phyloP scores from a whole-genome alignment of 2,329 filamentous ascomycete genomes.

The Penicillium sp. region DNA sequence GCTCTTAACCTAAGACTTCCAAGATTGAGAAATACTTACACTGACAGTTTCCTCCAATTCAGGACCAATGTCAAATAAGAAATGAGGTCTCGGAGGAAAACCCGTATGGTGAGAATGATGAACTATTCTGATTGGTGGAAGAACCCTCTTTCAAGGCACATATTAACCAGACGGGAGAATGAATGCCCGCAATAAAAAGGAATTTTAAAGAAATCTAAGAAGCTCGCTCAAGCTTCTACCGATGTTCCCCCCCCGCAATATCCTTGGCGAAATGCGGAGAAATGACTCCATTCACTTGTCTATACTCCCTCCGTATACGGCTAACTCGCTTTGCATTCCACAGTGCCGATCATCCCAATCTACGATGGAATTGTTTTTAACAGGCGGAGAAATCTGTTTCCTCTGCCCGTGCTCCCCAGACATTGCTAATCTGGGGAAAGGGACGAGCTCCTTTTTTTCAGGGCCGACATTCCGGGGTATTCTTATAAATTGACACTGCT shows the following conservation, averaged over 20 bases:
- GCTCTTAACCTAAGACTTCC: too few species aligned
- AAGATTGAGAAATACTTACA: too few species aligned
- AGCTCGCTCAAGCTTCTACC: not conserved
- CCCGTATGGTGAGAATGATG: not conserved
- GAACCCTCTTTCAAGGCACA: slow-evolving; percentile 7
- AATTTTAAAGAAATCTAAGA: too few species aligned
- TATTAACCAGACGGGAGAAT: slow-evolving; percentile 17
- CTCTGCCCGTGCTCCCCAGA: slow-evolving; percentile 1
- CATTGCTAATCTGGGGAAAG: not conserved
- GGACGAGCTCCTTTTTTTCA: not conserved
- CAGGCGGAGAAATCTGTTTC: slow-evolving; percentile 26
- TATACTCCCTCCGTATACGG: not conserved
- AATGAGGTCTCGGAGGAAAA: not conserved
- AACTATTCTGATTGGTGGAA: slow-evolving; percentile 22
- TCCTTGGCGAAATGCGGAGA: slow-evolving; percentile 22
- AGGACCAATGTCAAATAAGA: too few species aligned
- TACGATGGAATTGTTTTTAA: slow-evolving; percentile 11
- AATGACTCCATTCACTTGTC: not conserved
- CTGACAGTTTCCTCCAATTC: too few species aligned
- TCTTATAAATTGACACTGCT: slow-evolving; percentile 3
- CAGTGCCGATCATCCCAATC: slow-evolving; percentile 8
- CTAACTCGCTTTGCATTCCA: not conserved
- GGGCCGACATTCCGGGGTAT: not conserved
- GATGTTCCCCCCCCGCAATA: slow-evolving; percentile 1
- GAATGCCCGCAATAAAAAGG: slow-evolving; percentile 1